Conservation (phyloP, 305 asterid genomes). For the Plantago lanceolata region DNA sequence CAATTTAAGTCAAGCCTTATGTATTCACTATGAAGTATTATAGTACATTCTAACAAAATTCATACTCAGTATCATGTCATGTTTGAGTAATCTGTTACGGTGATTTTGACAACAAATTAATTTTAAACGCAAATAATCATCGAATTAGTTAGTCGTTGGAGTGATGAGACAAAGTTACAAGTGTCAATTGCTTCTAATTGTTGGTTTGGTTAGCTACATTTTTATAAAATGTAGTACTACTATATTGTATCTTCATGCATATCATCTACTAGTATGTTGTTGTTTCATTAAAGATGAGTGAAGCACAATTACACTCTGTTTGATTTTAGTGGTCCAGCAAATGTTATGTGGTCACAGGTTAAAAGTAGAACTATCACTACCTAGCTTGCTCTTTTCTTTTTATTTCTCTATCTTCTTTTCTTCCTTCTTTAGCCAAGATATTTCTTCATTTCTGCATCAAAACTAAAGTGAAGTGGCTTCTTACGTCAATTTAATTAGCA, state of each 20-base stretch:
- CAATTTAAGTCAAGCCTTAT: too few relatives aligned
- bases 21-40: too few relatives aligned
- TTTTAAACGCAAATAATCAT: too few relatives aligned
- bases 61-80: too few relatives aligned
- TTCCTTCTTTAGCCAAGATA: neutral
- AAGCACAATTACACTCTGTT: too few relatives aligned
- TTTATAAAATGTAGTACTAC: neutral
- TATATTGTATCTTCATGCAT: too few relatives aligned
- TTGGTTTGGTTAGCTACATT: neutral
- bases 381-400: too few relatives aligned
- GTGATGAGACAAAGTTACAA: neutral
- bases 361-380: neutral
- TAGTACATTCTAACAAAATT: too few relatives aligned
- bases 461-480: constrained; percentile 1
- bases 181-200: neutral
- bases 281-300: neutral
- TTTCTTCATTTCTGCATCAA: neutral
- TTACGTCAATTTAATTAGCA: neutral
- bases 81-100: too few relatives aligned
- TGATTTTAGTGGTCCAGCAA: constrained; percentile 4
- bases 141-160: neutral
- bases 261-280: too few relatives aligned
- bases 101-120: too few relatives aligned
- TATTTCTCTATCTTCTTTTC: neutral
- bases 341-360: neutral